Evolutionary conservation across 2,329 filamentous ascomycete species (phyloP), one percentile per base, ranked within the genome.

Genomic region (Colletotrichum godetiae): DNA sequence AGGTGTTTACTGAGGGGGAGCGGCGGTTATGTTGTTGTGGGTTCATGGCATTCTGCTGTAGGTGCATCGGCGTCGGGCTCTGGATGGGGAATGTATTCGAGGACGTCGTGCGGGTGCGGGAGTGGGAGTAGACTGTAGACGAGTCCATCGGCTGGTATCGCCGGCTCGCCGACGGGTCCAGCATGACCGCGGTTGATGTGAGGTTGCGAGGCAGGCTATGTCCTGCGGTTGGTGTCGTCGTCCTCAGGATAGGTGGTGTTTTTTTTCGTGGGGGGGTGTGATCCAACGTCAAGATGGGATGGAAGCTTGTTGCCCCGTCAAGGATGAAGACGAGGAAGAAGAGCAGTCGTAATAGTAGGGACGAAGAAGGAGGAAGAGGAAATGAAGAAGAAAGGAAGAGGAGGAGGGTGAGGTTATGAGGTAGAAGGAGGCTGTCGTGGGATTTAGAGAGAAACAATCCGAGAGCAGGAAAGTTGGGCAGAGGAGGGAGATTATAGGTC

Each of bases 1-100:
- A 90, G 27, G 89, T 91, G 85, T 94, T 86, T 82, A 95, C 83
- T 82, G 92, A 84, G 82, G 94, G 85, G 81, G 92, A 88, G 77
- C 89, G 88, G 75, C 89, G 88, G 65, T 83, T 85, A 77, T 88
- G 85, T 69, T 80, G 81, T 15, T 74, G 74, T 10, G 77, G 76
- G 69, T 82, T 78, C n/a, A 49, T 49, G 12, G 79, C 82, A 29
- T 76, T 73, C 35, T 77, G 76, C 76, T 82, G 79, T 31, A 82
- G 77, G 69, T 81, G 79, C 74, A 79, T 81, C 60, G 79, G 80
- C 33, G 77, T 76, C 56, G 79, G 77, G 31, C 78, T 78, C 77
- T 78, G 75, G 61, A 76, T 71, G 35, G 87, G 87, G 63, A 89
- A 88, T 68, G 84, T 81, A 79, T 84, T 89, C 73, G 89, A 91